Base-by-base conservation (phyloP, 352 stramenopile species). In the Globisporangium irregulare region DNA sequence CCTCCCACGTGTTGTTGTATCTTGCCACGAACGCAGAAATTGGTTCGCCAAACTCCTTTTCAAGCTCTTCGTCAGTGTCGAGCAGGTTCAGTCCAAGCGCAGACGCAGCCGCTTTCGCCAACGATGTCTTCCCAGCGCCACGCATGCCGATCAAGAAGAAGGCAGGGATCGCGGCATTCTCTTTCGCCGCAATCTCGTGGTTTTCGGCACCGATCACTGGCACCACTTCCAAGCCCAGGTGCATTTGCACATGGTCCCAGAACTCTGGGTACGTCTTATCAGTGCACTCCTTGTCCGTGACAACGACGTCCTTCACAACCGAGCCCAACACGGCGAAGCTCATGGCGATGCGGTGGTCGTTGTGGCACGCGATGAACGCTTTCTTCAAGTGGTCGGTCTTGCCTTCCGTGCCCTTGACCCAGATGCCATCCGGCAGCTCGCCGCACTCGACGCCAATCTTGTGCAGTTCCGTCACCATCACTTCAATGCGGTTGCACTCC, bases 291-390 rank as follows among this genome's bases (percentile, higher is more conserved):
- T 98, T 98, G 82, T 99, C 97, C 64, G 96, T 91, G 75, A 99
- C 98, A 51, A 96, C 89, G 6, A 99, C 90, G 69, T 98, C 93
- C 34, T 79, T 67, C 34, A 91, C 83, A 6, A 98, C 94, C 15
- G 96, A 86, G 9, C 86, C 96, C 66, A 98, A 96, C 32, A 98
- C 94, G 3, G 93, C 97, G 76, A 99, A 99, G 67, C 95, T 98
- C 97, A 99, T 99, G 24, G 97, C 97, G 79, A 99, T 99, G 64
- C 97, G 90, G 77, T 99, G 97, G 82, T 99, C 97, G 69, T 99
- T 98, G 80, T 99, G 98, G 66, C 87, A 95, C 41, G 82, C 82
- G 60, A 97, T 89, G 46, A 70, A 78, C 25, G 83, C 80, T 70
- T 81, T 82, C 58, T 86, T 80, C 48, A 91, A 65, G 29, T 85